Evolutionary conservation across 148 eudicot species (phyloP), one percentile per base, ranked within the genome.

Genomic region (Rhododendron ovatum): DNA sequence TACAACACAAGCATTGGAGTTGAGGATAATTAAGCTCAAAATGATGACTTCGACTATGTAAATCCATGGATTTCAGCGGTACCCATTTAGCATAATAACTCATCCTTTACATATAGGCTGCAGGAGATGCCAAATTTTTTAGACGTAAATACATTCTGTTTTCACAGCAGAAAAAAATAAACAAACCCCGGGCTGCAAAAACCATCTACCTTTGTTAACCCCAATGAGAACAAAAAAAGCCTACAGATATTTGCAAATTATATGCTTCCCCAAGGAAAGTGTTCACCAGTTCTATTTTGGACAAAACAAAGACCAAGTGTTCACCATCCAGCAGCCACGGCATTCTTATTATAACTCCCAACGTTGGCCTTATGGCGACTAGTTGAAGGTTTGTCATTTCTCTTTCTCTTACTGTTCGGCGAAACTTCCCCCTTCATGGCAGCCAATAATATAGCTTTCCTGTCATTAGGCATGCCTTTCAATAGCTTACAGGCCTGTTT

Each of bases 401-500:
- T 80, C 82, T 85, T 90, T n/a, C 86, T 87, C 63, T 87, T 88
- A 37, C 84, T 84, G 71, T 78, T 91, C 8, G 3, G 48, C 33
- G 82, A 69, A 82, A 28, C 84, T 61, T 91, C 89, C 51, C 63
- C 86, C 22, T 50, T 57, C 85, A 90, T 18, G 67, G 90, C 89
- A 37, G 85, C 87, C 86, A 89, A 22, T 12, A 90, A 71, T 80
- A 82, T 84, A 50, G 87, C 45, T 33, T 86, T 84, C 79, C 93
- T 87, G 50, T 84, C 59, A 53, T 86, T 41, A 1, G 90, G 82
- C 78, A 87, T 82, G 80, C 26, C 67, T 84, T 86, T 89, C 45
- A 41, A 41, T 6, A 41, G 45, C 48, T 67, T 69, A 45, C 55
- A 48, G 3, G 95, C 96, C 87, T 90, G 90, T 84, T 89, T 93